A percentile compares a stretch with the other conserved stretches of the same genome.
phyloP scores from a whole-genome alignment of 257 asterid species.

The Lantana camara region DNA sequence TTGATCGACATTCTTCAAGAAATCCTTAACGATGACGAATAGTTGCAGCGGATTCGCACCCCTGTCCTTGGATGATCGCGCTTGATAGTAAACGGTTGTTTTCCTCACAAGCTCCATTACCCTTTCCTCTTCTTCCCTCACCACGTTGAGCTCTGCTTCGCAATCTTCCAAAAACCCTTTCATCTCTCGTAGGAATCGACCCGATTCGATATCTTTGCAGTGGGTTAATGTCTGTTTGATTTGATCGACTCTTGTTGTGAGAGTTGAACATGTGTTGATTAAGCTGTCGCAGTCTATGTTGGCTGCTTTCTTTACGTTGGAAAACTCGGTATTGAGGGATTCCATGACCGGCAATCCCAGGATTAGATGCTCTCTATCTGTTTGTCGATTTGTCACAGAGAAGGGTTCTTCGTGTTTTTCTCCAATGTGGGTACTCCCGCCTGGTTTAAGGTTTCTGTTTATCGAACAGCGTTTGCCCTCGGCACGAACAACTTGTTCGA shows the following conservation, averaged over 20 bases:
- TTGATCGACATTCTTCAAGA: constrained; percentile 64
- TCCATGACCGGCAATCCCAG: constrained; percentile 57
- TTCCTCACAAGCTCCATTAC: constrained; percentile 64
- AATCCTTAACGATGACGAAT: constrained; percentile 67
- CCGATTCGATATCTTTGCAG: constrained; percentile 41
- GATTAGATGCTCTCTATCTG: constrained; percentile 45
- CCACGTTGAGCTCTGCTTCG: constrained; percentile 64
- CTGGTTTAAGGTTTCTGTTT: constrained; percentile 17
- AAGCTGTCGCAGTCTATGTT: constrained; percentile 52
- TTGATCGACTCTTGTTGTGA: constrained; percentile 47
- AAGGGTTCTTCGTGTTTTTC: constrained; percentile 7
- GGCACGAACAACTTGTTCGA: constrained; percentile 71
- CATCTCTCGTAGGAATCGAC: constrained; percentile 54
- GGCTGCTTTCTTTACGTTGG: constrained; percentile 74
- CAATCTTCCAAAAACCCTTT: constrained; percentile 74
- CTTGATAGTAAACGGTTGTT: constrained; percentile 72
- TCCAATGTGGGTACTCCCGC: neutral
- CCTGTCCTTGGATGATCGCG: constrained; percentile 47
- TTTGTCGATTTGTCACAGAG: constrained; percentile 28
- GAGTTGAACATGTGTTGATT: constrained; percentile 37
- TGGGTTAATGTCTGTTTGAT: constrained; percentile 39
- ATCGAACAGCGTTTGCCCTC: constrained; percentile 59
- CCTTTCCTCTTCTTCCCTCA: constrained; percentile 69
- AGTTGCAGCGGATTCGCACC: constrained; percentile 54
- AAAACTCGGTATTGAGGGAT: constrained; percentile 41